A percentile compares a stretch with the other conserved stretches of the same genome.
Conservation (phyloP, 495 filamentous ascomycete genomes). For the Hyaloscypha bicolor region DNA sequence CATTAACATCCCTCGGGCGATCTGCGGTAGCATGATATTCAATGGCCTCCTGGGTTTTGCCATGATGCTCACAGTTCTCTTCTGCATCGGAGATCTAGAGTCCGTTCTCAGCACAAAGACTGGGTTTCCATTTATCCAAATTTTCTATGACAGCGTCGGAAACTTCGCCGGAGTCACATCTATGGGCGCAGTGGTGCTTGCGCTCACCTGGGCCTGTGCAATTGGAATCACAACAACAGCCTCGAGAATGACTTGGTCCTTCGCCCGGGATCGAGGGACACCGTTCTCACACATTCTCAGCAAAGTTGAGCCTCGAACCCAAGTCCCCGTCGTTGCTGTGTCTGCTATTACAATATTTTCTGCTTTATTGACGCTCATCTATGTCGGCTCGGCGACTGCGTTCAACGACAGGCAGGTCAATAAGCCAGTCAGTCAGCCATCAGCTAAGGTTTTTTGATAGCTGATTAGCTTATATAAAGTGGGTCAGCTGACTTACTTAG, state of each 20-base stretch:
- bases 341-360: constrained; percentile 17
- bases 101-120: constrained; percentile 38
- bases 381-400: constrained; percentile 36
- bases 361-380: constrained; percentile 23
- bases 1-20: constrained; percentile 44
- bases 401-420: too few relatives aligned
- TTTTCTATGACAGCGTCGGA: constrained; percentile 40
- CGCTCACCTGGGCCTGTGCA: constrained; percentile 17
- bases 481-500: too few relatives aligned
- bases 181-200: constrained; percentile 27
- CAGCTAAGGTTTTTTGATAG: too few relatives aligned
- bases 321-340: constrained; percentile 26
- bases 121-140: constrained; percentile 51
- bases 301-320: constrained; percentile 27
- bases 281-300: constrained; percentile 44
- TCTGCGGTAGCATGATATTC: constrained; percentile 44
- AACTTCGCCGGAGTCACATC: constrained; percentile 37
- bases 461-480: too few relatives aligned
- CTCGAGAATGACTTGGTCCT: constrained; percentile 57
- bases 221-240: constrained; percentile 35
- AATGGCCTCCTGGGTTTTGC: constrained; percentile 49
- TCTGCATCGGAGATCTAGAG: constrained; percentile 46
- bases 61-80: constrained; percentile 47
- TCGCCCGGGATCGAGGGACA: constrained; percentile 52
- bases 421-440: too few relatives aligned